phyloP scores from a whole-genome alignment of 306 rosid species.

The Pueraria montana region DNA sequence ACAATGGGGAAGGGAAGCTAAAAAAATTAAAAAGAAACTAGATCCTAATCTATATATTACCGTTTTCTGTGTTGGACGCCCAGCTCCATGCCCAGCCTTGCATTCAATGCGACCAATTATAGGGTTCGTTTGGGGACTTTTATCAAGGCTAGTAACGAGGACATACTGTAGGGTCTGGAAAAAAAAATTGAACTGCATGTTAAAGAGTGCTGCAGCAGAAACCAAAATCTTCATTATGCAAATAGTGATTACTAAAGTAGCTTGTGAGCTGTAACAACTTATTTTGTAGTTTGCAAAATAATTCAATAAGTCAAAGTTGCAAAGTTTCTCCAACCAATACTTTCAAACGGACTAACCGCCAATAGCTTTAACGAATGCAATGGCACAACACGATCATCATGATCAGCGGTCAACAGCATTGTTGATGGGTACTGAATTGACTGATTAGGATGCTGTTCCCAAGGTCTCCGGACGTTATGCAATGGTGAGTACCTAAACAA shows the following conservation, averaged over 20 bases:
- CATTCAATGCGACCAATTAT: conserved; percentile 94
- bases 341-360: conserved; percentile 73
- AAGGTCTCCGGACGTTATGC: conserved; percentile 91
- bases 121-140: conserved; percentile 88
- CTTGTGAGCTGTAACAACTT: neutral
- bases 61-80: conserved; percentile 92
- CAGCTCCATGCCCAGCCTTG: conserved; percentile 85
- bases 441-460: conserved; percentile 68
- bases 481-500: conserved; percentile 88
- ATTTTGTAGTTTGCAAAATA: neutral
- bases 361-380: conserved; percentile 84
- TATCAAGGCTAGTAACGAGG: conserved; percentile 73
- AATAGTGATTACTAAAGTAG: no score
- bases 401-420: conserved; percentile 97
- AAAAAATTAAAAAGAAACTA: neutral
- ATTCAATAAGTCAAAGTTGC: neutral
- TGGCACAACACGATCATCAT: conserved; percentile 97
- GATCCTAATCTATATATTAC: conserved; percentile 51
- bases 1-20: neutral
- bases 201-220: neutral
- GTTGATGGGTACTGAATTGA: conserved; percentile 86
- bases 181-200: neutral
- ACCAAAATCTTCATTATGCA: neutral
- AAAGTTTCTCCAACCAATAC: neutral
- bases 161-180: conserved; percentile 81